Conservation (phyloP, 78 protist species). For the Dictyostelium purpureum region DNA sequence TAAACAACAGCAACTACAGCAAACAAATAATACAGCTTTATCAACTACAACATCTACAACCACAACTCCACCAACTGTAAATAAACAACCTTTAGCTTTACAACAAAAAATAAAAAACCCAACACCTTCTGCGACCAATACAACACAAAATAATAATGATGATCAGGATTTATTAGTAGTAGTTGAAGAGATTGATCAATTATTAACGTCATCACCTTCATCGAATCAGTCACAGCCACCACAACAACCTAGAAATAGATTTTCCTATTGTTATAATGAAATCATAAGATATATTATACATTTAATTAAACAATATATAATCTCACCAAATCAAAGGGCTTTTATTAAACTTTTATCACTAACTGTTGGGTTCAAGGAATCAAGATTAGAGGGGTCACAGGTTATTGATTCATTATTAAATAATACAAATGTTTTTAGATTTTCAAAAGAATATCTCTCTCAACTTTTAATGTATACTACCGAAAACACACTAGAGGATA, state of each 20-base stretch:
- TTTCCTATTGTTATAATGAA: slow-evolving; percentile 17
- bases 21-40: background rate
- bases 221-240: background rate
- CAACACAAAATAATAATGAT: slow-evolving; percentile 1
- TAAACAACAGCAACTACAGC: no score
- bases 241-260: slow-evolving; percentile 14
- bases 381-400: slow-evolving; percentile 61
- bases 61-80: background rate
- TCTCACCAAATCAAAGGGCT: slow-evolving; percentile 20
- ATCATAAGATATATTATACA: slow-evolving; percentile 41
- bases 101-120: background rate
- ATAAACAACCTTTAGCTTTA: slow-evolving; percentile 10
- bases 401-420: slow-evolving; percentile 27
- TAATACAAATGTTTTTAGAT: slow-evolving; percentile 55
- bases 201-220: background rate
- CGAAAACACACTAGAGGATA: slow-evolving; percentile 29
- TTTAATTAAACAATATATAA: background rate
- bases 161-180: slow-evolving; percentile 4
- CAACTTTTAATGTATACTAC: background rate
- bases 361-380: slow-evolving; percentile 70
- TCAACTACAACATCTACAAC: slow-evolving; percentile 1
- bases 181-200: slow-evolving; percentile 4
- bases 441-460: slow-evolving; percentile 43
- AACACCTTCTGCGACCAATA: background rate
- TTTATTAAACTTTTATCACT: slow-evolving; percentile 31